Percentiles rank a stretch among this genome's conserved stretches.
Evolutionary conservation across 306 rosid genomes (phyloP).

Genomic region (Crotalaria pallida): DNA sequence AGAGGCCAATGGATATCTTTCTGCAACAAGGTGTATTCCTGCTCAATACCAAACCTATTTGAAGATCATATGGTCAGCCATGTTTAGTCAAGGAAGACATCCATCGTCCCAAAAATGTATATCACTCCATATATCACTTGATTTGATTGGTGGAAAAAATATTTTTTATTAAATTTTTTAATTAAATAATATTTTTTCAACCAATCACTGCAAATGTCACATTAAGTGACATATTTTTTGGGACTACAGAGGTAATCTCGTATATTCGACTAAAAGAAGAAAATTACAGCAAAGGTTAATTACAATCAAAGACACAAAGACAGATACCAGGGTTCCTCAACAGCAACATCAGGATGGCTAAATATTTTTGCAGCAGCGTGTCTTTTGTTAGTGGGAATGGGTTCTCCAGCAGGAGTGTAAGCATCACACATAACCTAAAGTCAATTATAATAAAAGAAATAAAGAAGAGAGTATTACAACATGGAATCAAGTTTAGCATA

Average conservation of each 20-base stretch:
- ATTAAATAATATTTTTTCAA: too few species aligned
- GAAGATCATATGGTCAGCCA: constrained; percentile 12
- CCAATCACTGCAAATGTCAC: too few species aligned
- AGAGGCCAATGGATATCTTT: constrained; percentile 74
- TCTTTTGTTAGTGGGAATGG: constrained; percentile 72
- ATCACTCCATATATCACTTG: too few species aligned
- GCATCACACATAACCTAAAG: constrained; percentile 65
- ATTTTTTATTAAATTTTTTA: too few species aligned
- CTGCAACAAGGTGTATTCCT: constrained; percentile 90
- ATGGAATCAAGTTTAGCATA: not conserved
- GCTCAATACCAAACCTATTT: constrained; percentile 86
- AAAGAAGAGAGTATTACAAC: not conserved
- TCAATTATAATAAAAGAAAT: not conserved
- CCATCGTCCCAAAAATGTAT: too few species aligned
- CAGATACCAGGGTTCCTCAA: constrained; percentile 59
- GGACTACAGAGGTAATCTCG: too few species aligned
- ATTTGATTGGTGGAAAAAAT: too few species aligned
- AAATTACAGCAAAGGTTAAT: not conserved
- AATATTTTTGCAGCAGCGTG: constrained; percentile 58
- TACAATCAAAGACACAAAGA: not conserved
- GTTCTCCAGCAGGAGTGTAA: constrained; percentile 60
- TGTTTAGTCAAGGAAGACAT: not conserved
- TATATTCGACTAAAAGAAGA: too few species aligned
- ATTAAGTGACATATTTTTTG: too few species aligned
- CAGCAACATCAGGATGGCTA: constrained; percentile 55